Evolutionary conservation across 2,329 filamentous ascomycete genomes (phyloP).

Genomic region (Alternaria gaisen): DNA sequence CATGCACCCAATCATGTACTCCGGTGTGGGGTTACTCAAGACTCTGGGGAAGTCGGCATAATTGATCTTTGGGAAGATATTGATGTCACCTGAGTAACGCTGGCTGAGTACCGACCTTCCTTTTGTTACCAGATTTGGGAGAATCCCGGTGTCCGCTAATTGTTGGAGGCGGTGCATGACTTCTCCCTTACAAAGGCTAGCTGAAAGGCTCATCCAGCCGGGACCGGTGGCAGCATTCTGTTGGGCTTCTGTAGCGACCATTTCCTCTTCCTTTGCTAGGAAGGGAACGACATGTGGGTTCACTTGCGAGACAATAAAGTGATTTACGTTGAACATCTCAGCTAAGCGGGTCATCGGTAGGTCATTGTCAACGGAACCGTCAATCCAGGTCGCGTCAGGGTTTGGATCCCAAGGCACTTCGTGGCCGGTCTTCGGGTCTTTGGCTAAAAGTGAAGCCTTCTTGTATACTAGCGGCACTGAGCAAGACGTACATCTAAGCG

Average conservation of each 20-base stretch:
- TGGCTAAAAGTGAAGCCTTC: slow-evolving; percentile 79
- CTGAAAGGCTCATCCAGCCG: slow-evolving; percentile 72
- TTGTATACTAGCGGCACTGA: slow-evolving; percentile 89
- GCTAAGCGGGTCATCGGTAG: slow-evolving; percentile 88
- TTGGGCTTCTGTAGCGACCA: slow-evolving; percentile 49
- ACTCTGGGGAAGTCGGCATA: slow-evolving; percentile 78
- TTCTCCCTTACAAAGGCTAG: slow-evolving; percentile 79
- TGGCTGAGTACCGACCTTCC: slow-evolving; percentile 83
- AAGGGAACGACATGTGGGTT: slow-evolving; percentile 95
- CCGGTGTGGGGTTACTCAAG: slow-evolving; percentile 81
- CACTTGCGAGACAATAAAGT: slow-evolving; percentile 96
- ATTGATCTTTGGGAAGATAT: slow-evolving; percentile 83
- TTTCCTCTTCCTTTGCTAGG: slow-evolving; percentile 75
- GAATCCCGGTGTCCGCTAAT: slow-evolving; percentile 79
- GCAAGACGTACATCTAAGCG: slow-evolving; percentile 78
- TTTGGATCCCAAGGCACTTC: slow-evolving; percentile 86
- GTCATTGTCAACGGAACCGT: slow-evolving; percentile 94
- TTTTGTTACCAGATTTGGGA: slow-evolving; percentile 82
- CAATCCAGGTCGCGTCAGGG: slow-evolving; percentile 81
- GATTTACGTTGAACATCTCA: slow-evolving; percentile 98
- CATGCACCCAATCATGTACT: slow-evolving; percentile 85
- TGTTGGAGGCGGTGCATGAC: slow-evolving; percentile 82
- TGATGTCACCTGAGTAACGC: slow-evolving; percentile 94
- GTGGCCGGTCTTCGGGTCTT: slow-evolving; percentile 81
- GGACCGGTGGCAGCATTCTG: slow-evolving; percentile 53